phyloP scores from a whole-genome alignment of 306 rosid species.

The Parietaria judaica region DNA sequence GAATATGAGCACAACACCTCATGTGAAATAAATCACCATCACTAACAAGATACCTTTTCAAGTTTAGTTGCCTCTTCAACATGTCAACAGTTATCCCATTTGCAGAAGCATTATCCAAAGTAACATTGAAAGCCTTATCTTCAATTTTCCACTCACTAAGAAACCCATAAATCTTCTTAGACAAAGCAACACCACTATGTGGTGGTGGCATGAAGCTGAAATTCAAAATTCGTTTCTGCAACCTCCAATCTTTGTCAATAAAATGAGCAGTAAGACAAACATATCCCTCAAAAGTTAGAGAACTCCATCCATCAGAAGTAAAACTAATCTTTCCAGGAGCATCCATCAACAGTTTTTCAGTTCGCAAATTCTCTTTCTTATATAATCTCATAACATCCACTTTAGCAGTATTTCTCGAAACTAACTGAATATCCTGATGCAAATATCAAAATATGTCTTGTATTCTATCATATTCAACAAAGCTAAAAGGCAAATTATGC shows the following conservation, averaged over 20 bases:
- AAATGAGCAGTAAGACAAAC: neutral
- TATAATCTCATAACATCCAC: neutral
- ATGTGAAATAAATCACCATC: too few species aligned
- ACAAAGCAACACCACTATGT: neutral
- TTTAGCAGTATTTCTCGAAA: neutral
- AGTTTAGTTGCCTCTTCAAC: neutral
- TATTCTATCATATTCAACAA: too few species aligned
- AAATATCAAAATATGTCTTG: neutral
- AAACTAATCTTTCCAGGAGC: neutral
- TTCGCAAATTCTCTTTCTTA: neutral
- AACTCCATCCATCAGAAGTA: slow-evolving; percentile 1
- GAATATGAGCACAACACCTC: slow-evolving; percentile 1
- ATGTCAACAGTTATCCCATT: neutral
- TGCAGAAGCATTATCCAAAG: slow-evolving; percentile 1
- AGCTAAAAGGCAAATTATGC: too few species aligned
- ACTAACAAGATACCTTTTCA: neutral
- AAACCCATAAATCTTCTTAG: neutral
- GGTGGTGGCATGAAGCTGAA: neutral
- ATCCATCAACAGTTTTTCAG: neutral
- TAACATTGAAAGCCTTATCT: neutral
- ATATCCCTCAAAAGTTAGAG: neutral
- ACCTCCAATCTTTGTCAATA: neutral
- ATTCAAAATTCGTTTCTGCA: neutral
- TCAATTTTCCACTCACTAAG: neutral
- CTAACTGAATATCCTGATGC: neutral